Evolutionary conservation across 805 yeast species (phyloP).

Genomic region (Hanseniaspora pseudoguilliermondii): DNA sequence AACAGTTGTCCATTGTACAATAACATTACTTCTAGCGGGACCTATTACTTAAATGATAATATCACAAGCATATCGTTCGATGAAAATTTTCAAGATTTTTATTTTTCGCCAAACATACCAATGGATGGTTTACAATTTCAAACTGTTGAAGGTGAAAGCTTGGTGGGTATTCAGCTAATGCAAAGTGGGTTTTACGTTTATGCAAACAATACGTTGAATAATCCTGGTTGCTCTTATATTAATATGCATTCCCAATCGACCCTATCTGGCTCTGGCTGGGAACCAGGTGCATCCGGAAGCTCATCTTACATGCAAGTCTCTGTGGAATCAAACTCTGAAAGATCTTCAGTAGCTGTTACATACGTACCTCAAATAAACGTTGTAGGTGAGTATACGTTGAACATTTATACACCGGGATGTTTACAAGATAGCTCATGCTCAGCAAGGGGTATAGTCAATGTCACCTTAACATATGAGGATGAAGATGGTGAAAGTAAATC

Average conservation of each 20-base stretch:
- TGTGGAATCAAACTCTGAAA: conserved; percentile 26
- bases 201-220: conserved; percentile 65
- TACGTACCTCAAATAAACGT: conserved; percentile 58
- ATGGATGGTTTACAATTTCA: conserved; percentile 52
- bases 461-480: conserved; percentile 38
- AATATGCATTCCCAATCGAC: conserved; percentile 22
- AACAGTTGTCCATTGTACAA: conserved; percentile 71
- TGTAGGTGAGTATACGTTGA: conserved; percentile 62
- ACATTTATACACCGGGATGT: conserved; percentile 84
- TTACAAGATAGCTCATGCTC: conserved; percentile 50
- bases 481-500: conserved; percentile 24
- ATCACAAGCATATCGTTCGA: conserved; percentile 29
- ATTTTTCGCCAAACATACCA: conserved; percentile 55
- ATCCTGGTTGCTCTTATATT: conserved; percentile 40
- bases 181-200: conserved; percentile 44
- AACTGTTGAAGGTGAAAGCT: conserved; percentile 39
- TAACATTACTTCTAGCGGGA: conserved; percentile 21
- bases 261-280: conserved; percentile 23
- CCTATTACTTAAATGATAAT: conserved; percentile 24
- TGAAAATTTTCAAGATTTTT: conserved; percentile 61
- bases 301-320: conserved; percentile 23
- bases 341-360: conserved; percentile 27
- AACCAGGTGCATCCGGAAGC: conserved; percentile 15
- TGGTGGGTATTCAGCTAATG: conserved; percentile 62
- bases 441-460: conserved; percentile 66